phyloP scores from a whole-genome alignment of 495 filamentous ascomycete genomes.

The Aspergillus nidulans region DNA sequence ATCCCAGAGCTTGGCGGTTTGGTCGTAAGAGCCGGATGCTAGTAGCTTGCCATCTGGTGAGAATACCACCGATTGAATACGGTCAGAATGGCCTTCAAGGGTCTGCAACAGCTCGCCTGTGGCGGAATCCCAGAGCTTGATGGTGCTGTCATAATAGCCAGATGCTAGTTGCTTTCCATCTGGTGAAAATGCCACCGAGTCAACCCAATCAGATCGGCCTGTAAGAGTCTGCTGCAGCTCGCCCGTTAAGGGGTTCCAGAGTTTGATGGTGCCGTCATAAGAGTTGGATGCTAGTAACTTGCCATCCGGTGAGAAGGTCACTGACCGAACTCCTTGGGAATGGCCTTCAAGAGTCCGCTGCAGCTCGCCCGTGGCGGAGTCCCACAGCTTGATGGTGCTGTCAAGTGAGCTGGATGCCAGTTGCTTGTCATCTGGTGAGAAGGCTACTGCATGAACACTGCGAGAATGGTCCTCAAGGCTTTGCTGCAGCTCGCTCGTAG shows the following conservation, averaged over 20 bases:
- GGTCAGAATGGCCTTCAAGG: neutral
- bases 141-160: conserved; percentile 16
- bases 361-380: neutral
- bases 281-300: neutral
- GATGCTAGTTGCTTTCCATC: conserved; percentile 7
- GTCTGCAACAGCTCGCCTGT: neutral
- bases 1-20: conserved; percentile 16
- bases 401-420: neutral
- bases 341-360: neutral
- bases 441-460: neutral
- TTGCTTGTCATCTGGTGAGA: neutral
- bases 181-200: neutral
- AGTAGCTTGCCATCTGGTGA: neutral
- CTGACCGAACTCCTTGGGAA: neutral
- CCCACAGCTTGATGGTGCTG: conserved; percentile 13
- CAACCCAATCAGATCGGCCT: neutral
- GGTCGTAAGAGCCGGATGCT: conserved; percentile 14
- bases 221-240: neutral
- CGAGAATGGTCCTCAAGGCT: neutral
- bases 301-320: too few species aligned
- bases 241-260: neutral
- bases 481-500: neutral
- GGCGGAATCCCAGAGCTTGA: conserved; percentile 13
- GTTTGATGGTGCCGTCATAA: neutral
- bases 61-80: neutral